phyloP scores from a whole-genome alignment of 2,329 filamentous ascomycete genomes.

The Trichophyton equinum region DNA sequence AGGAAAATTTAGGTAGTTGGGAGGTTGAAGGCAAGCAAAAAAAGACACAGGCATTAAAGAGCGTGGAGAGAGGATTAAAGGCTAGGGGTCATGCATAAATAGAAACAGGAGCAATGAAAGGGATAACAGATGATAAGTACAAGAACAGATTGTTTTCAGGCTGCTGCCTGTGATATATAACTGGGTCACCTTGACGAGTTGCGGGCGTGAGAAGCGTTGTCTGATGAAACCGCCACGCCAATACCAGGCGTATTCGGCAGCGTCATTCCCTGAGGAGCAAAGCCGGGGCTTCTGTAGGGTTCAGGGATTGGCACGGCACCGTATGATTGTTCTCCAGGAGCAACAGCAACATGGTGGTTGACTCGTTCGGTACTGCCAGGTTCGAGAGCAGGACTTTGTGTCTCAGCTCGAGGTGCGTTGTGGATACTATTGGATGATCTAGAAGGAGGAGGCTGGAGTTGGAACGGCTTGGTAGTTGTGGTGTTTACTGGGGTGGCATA shows the following conservation, averaged over 20 bases:
- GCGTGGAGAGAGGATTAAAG: background rate
- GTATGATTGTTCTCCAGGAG: conserved; percentile 72
- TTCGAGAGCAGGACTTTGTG: conserved; percentile 12
- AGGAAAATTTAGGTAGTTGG: background rate
- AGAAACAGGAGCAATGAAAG: background rate
- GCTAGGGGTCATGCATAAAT: background rate
- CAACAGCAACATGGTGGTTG: conserved; percentile 54
- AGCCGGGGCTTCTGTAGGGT: conserved; percentile 51
- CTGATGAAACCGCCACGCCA: background rate
- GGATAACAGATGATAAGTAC: background rate
- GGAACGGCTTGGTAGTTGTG: conserved; percentile 50
- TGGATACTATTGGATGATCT: conserved; percentile 45
- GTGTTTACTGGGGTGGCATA: conserved; percentile 45
- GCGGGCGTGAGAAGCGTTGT: background rate
- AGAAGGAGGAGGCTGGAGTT: conserved; percentile 70
- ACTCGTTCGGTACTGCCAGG: conserved; percentile 33
- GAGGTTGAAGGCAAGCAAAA: background rate
- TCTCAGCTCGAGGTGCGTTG: conserved; percentile 53
- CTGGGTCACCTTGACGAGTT: background rate
- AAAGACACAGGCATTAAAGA: background rate
- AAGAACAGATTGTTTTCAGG: background rate
- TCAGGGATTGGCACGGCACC: conserved; percentile 79
- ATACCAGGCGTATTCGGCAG: background rate
- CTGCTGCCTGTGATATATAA: background rate
- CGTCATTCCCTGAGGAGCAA: conserved; percentile 18